phyloP scores from a whole-genome alignment of 1,284 basidiomycete species.

The Macrocystidia cucumis region DNA sequence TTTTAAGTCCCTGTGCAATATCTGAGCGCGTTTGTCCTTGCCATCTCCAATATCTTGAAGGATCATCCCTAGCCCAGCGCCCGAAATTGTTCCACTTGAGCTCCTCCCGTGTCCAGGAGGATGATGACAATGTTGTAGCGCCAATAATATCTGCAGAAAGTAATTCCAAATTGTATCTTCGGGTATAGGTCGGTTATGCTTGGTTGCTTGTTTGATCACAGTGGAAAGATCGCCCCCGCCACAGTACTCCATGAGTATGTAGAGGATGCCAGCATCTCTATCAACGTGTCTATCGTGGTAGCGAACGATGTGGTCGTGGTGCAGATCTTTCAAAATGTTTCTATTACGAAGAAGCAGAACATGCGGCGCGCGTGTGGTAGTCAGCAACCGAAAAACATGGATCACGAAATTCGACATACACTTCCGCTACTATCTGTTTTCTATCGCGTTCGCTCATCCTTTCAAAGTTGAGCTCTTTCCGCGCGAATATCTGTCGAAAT shows the following conservation, averaged over 20 bases:
- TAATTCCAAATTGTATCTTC: constrained; percentile 96
- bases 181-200: constrained; percentile 63
- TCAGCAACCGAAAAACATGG: constrained; percentile 2
- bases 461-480: constrained; percentile 95
- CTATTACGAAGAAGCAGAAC: too few relatives aligned
- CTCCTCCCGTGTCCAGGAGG: constrained; percentile 49
- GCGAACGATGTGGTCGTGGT: constrained; percentile 92
- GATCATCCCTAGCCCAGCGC: constrained; percentile 17
- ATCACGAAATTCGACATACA: constrained; percentile 47
- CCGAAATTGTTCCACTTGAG: constrained; percentile 26
- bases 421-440: constrained; percentile 96
- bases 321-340: constrained; percentile 91
- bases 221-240: constrained; percentile 89
- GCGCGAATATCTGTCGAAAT: constrained; percentile 65
- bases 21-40: constrained; percentile 58
- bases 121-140: constrained; percentile 88
- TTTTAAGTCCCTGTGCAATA: constrained; percentile 92
- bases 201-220: constrained; percentile 74
- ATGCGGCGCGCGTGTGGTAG: too few relatives aligned
- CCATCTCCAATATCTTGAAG: constrained; percentile 21
- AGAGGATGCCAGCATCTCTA: constrained; percentile 83
- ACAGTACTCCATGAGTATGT: constrained; percentile 97
- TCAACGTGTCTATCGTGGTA: constrained; percentile 92
- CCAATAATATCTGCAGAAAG: constrained; percentile 89
- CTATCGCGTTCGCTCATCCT: constrained; percentile 86